These are phyloP conservation scores for Candida silvatica DNA, from an alignment of 805 yeast genomes.

Conservation along the genomic window DNA sequence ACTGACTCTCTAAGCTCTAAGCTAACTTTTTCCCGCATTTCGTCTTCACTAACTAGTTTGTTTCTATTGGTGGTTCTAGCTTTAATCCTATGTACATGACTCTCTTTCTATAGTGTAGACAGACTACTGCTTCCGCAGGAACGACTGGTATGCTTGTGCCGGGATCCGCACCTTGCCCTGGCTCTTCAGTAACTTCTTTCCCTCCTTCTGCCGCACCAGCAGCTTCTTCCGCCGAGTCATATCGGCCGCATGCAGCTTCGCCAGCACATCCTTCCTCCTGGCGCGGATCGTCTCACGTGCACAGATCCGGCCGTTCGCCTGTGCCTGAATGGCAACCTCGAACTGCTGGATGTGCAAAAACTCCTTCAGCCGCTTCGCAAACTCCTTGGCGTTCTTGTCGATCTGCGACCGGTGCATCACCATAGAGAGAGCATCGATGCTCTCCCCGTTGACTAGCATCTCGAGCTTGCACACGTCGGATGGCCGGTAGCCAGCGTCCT, in stretches of 20 bases:
- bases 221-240: constrained; percentile 83
- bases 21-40: neutral
- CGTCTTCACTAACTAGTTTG: too few species aligned
- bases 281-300: constrained; percentile 95
- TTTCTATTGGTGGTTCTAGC: too few species aligned
- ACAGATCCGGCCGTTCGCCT: constrained; percentile 66
- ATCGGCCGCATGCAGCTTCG: constrained; percentile 89
- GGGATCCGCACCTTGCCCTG: constrained; percentile 73
- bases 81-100: too few species aligned
- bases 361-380: constrained; percentile 77
- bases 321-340: constrained; percentile 90
- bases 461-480: constrained; percentile 84
- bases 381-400: constrained; percentile 63
- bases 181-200: constrained; percentile 76
- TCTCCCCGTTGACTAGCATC: constrained; percentile 76
- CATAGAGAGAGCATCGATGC: constrained; percentile 88
- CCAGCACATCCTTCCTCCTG: constrained; percentile 88
- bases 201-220: constrained; percentile 84
- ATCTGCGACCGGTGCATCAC: constrained; percentile 81
- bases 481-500: constrained; percentile 78
- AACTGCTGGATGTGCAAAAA: constrained; percentile 76
- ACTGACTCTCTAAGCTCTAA: neutral
- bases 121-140: constrained; percentile 36
- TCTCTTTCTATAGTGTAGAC: too few species aligned
- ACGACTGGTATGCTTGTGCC: constrained; percentile 85